Evolutionary conservation across 768 basidiomycete genomes (phyloP), one percentile per base, ranked within the genome.

Genomic region (Collybia sp.): DNA sequence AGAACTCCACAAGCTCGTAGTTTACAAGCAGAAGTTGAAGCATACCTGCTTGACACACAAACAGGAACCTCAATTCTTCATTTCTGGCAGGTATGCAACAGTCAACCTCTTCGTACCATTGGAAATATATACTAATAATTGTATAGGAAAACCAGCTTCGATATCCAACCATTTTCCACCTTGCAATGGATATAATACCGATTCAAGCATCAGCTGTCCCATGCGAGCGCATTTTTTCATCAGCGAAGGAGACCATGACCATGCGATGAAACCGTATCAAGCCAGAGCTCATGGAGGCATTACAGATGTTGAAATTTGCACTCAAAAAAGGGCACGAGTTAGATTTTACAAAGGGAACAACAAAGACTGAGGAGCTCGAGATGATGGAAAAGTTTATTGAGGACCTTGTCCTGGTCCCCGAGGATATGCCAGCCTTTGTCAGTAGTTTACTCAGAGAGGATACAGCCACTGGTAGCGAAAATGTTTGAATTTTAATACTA

Each of bases 181-280:
- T 58, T 33, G 62, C 64, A 0, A 54, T 64, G 45, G 65, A 68
- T 40, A 43, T 58, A 16, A 52, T 68, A 1, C 58, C 62, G 0
- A 61, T 64, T 15, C 66, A 66, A 41, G 66, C 55, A 11, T 66
- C 64, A 11, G 49, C 64, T n/a, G n/a, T n/a, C n/a, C n/a, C n/a
- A n/a, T n/a, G n/a, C n/a, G n/a, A n/a, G n/a, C n/a, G n/a, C n/a
- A n/a, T n/a, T n/a, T n/a, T n/a, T n/a, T n/a, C n/a, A n/a, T 66
- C 63, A 1, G 52, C 40, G 2, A 62, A 58, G 39, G 61, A 63
- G 50, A 67, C 63, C 0, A 60, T 52, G 13, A 58, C 65, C 6
- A 36, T 31, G 8, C 54, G 58, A 16, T 56, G 59, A 6, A 63
- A 53, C 25, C 44, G 54, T 3, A 55, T 65, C 10, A 47, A 37